Base-by-base conservation (phyloP, 352 stramenopile species). In the Globisporangium solare region DNA sequence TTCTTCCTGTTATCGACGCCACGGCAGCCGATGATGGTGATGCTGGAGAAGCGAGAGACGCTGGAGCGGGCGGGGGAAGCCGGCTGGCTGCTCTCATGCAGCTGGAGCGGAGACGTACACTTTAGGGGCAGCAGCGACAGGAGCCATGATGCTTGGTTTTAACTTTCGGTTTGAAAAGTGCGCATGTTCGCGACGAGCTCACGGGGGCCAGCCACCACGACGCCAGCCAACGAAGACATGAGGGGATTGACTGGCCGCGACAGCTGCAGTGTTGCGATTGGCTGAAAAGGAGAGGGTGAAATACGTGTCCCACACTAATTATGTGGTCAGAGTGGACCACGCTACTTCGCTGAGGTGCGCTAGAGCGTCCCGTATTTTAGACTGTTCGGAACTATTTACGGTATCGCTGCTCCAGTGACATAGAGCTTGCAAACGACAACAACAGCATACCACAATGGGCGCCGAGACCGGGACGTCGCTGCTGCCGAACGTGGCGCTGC, bases 141-240 rank as follows among this genome's bases (percentile, higher is more conserved):
- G 76, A 76, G 83, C 78, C 83, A 92, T 92, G 72, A 63, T 77
- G 74, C 63, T 70, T 71, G 79, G 65, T 72, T 47, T 61, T 65
- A 88, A 89, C 77, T 88, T 90, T 79, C 79, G 76, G 83, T 92
- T 92, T 92, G 83, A 92, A 92, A 89, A 90, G 79, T 90, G 79
- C 70, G 27, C 10, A 27, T 35, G 4, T 35, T 7, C n/a, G n/a
- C n/a, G n/a, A 1, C 27, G 27, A 35, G 4, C 5, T 7, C 27
- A 18, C 45, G 59, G 8, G 21, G 54, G 14, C 37, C 39, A 48
- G n/a, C 6, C 31, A 42, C 5, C 14, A 13, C 45, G 13, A 50
- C 11, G 50, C 58, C 35, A 45, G 37, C 51, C 32, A 58, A 59
- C 46, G 12, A 56, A 48, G 14, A 37, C 11, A 15, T 11, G n/a